These are phyloP conservation scores for Metschnikowia reukaufii DNA, from an alignment of 805 yeast genomes.

Conservation along the genomic window DNA sequence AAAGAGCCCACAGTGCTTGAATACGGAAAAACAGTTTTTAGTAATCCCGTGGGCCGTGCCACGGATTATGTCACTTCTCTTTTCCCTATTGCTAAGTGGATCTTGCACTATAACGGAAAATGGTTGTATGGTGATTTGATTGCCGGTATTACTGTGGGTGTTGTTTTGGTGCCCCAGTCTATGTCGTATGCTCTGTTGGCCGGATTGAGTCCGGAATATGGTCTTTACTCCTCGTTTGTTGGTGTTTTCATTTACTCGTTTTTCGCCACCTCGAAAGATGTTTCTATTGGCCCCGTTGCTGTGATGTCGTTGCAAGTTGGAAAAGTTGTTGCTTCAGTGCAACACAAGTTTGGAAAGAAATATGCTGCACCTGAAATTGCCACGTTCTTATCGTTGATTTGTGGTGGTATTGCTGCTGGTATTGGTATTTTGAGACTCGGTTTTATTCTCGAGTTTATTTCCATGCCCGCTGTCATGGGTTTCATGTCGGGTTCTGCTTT, in stretches of 20 bases:
- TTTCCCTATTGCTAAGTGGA: slow-evolving; percentile 84
- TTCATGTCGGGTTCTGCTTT: slow-evolving; percentile 95
- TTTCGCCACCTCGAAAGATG: slow-evolving; percentile 94
- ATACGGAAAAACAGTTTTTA: slow-evolving; percentile 29
- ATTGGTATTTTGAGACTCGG: slow-evolving; percentile 83
- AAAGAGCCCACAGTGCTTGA: slow-evolving; percentile 33
- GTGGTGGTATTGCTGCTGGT: slow-evolving; percentile 84
- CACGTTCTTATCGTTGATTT: slow-evolving; percentile 70
- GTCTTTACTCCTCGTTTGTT: slow-evolving; percentile 86
- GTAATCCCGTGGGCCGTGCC: slow-evolving; percentile 41
- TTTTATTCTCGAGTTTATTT: slow-evolving; percentile 82
- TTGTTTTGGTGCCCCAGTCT: slow-evolving; percentile 90
- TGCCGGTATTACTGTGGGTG: slow-evolving; percentile 93
- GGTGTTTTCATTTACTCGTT: slow-evolving; percentile 87
- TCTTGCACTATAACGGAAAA: slow-evolving; percentile 71
- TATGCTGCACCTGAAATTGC: slow-evolving; percentile 72
- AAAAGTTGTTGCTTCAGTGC: slow-evolving; percentile 68
- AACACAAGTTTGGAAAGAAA: slow-evolving; percentile 40
- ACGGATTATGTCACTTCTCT: slow-evolving; percentile 56
- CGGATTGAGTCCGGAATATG: slow-evolving; percentile 76
- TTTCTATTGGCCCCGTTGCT: slow-evolving; percentile 95
- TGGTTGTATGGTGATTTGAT: slow-evolving; percentile 84
- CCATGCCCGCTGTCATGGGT: slow-evolving; percentile 89
- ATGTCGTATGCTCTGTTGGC: slow-evolving; percentile 95
- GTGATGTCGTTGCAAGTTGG: slow-evolving; percentile 89